Evolutionary conservation across 2,329 filamentous ascomycete species (phyloP).

Genomic region (Ceratocystis harringtonii): DNA sequence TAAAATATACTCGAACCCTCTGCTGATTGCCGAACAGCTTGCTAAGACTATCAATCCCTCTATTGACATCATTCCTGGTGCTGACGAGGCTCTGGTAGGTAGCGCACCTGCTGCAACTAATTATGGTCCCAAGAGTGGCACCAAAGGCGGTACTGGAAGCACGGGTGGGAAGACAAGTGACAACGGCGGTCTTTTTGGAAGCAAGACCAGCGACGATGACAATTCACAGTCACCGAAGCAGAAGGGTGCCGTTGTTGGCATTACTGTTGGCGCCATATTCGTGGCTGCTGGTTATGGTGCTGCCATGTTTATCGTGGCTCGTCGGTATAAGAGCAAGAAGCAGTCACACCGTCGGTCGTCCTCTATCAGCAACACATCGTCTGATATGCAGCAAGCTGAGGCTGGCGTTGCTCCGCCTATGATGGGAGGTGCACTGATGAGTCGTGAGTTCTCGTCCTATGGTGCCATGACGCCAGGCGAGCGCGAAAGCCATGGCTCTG

Average conservation of each 20-base stretch:
- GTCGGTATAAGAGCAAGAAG: conserved; percentile 77
- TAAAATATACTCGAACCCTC: conserved; percentile 56
- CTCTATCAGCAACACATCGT: conserved; percentile 46
- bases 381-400: conserved; percentile 34
- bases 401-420: conserved; percentile 39
- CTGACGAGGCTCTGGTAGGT: conserved; percentile 28
- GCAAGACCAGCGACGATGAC: conserved; percentile 29
- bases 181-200: conserved; percentile 20
- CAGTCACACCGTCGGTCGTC: conserved; percentile 61
- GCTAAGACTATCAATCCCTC: conserved; percentile 72
- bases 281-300: conserved; percentile 79
- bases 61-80: conserved; percentile 48
- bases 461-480: conserved; percentile 33
- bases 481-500: conserved; percentile 51
- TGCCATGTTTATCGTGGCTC: conserved; percentile 85
- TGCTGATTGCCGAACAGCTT: conserved; percentile 52
- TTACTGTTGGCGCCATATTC: conserved; percentile 62
- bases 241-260: conserved; percentile 48
- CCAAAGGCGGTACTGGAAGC: not conserved
- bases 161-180: conserved; percentile 10
- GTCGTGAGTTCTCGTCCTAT: conserved; percentile 41
- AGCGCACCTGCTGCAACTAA: conserved; percentile 25
- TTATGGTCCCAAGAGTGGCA: not conserved
- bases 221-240: conserved; percentile 42
- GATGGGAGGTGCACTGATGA: conserved; percentile 55